Conservation (phyloP, 2,329 filamentous ascomycete genomes). For the Sarocladium strictum region DNA sequence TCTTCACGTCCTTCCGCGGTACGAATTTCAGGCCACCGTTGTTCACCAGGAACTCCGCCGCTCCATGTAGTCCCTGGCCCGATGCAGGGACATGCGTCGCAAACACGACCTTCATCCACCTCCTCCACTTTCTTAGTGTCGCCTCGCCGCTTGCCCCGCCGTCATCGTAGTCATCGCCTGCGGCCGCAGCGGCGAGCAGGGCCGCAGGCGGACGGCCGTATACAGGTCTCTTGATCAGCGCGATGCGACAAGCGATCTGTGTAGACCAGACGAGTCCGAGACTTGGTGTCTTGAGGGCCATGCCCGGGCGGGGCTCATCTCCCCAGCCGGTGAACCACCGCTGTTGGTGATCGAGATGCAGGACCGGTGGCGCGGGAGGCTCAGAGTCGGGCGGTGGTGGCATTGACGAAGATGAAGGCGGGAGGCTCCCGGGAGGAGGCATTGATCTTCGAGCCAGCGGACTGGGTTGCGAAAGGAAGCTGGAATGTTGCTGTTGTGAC, state of each 20-base stretch:
- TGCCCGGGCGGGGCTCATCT: conserved; percentile 48
- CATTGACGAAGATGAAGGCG: conserved; percentile 29
- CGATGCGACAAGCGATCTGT: conserved; percentile 77
- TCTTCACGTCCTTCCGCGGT: conserved; percentile 11
- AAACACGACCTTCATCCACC: conserved; percentile 88
- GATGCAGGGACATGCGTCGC: conserved; percentile 63
- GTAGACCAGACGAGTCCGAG: conserved; percentile 88
- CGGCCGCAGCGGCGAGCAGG: conserved; percentile 13
- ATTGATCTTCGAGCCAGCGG: conserved; percentile 10
- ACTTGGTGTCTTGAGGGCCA: conserved; percentile 70
- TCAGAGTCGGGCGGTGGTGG: conserved; percentile 19
- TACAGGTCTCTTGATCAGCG: conserved; percentile 66
- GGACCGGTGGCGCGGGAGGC: conserved; percentile 39
- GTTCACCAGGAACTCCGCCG: conserved; percentile 70
- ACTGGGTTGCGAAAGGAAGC: conserved; percentile 29
- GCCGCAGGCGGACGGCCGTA: conserved; percentile 33
- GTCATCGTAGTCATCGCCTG: conserved; percentile 24
- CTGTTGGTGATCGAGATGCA: conserved; percentile 83
- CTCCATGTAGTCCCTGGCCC: conserved; percentile 40
- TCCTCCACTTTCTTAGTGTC: conserved; percentile 55
- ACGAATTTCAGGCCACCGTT: conserved; percentile 52
- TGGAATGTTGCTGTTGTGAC: conserved; percentile 1
- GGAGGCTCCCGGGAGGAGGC: conserved; percentile 23
- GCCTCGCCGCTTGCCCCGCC: conserved; percentile 35
- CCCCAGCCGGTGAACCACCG: conserved; percentile 96